These are phyloP conservation scores for Phytopythium oedochilum DNA, from an alignment of 352 stramenopile genomes.

Conservation along the genomic window DNA sequence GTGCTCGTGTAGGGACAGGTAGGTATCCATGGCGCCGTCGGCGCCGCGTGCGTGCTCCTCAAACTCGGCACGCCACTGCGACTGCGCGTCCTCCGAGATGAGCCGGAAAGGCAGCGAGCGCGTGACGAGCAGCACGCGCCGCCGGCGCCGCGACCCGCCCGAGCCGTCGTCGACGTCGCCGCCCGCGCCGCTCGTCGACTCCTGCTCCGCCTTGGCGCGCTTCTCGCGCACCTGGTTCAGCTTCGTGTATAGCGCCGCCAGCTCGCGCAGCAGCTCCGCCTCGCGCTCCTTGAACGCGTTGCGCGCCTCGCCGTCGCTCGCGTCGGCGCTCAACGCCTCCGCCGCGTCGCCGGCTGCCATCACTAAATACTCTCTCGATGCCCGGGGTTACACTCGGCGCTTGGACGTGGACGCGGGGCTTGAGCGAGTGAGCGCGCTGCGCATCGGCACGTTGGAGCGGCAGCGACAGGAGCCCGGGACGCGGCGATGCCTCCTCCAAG, in stretches of 20 bases:
- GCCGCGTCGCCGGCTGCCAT: background rate
- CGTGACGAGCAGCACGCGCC: slow-evolving; percentile 71
- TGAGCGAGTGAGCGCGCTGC: background rate
- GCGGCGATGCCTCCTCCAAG: background rate
- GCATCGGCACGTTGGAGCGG: background rate
- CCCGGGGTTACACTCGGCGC: background rate
- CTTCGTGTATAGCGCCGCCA: slow-evolving; percentile 75
- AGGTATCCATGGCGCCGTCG: slow-evolving; percentile 76
- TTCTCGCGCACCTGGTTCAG: slow-evolving; percentile 82
- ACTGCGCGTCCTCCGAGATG: slow-evolving; percentile 73
- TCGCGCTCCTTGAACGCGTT: slow-evolving; percentile 66
- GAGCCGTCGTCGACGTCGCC: slow-evolving; percentile 15
- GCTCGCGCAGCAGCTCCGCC: slow-evolving; percentile 55
- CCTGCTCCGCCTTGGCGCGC: slow-evolving; percentile 63
- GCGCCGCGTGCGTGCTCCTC: slow-evolving; percentile 53
- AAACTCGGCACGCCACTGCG: slow-evolving; percentile 80
- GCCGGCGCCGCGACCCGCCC: slow-evolving; percentile 31
- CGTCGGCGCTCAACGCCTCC: background rate
- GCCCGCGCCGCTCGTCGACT: slow-evolving; percentile 23
- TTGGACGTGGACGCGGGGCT: background rate
- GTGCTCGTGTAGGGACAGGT: slow-evolving; percentile 67
- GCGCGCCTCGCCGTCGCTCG: slow-evolving; percentile 1
- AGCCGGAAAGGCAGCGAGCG: slow-evolving; percentile 74
- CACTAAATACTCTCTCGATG: too few relatives aligned
- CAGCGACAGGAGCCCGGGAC: background rate